These are phyloP conservation scores for Cucumis cinereus DNA, from an alignment of 306 rosid genomes.

Conservation along the genomic window DNA sequence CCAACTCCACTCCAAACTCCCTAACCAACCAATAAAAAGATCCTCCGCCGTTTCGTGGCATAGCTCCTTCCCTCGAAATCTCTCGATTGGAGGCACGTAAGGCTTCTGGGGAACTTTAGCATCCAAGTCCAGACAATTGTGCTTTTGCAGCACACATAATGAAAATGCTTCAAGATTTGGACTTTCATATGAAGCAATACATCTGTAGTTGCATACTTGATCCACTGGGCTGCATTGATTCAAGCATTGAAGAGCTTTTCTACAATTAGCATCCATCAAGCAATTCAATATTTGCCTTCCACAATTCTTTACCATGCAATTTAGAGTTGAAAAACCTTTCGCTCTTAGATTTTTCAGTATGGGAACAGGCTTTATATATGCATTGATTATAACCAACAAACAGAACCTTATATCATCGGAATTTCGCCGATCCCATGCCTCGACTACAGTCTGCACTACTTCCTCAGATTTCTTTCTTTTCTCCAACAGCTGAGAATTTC, in stretches of 20 bases:
- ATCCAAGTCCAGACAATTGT: conserved; percentile 74
- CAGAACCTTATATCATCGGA: conserved; percentile 82
- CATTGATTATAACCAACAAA: conserved; percentile 60
- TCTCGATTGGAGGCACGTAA: conserved; percentile 36
- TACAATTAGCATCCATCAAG: conserved; percentile 65
- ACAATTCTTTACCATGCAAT: conserved; percentile 71
- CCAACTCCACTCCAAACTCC: conserved; percentile 79
- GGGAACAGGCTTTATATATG: conserved; percentile 70
- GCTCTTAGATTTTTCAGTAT: conserved; percentile 66
- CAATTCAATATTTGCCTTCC: conserved; percentile 68
- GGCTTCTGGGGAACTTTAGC: conserved; percentile 65
- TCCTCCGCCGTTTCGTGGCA: conserved; percentile 59
- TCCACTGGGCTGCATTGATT: conserved; percentile 77
- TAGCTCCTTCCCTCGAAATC: conserved; percentile 32
- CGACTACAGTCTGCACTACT: conserved; percentile 48
- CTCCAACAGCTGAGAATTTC: conserved; percentile 16
- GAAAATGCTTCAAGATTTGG: conserved; percentile 70
- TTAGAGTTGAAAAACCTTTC: conserved; percentile 66
- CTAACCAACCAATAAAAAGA: conserved; percentile 74
- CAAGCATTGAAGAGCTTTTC: conserved; percentile 80
- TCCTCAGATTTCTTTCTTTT: conserved; percentile 31
- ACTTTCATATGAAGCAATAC: conserved; percentile 75
- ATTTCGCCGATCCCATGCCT: conserved; percentile 71
- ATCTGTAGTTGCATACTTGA: conserved; percentile 75
- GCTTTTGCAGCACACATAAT: conserved; percentile 74